Base-by-base conservation (phyloP, 768 basidiomycete species). In the Crepidotus variabilis region DNA sequence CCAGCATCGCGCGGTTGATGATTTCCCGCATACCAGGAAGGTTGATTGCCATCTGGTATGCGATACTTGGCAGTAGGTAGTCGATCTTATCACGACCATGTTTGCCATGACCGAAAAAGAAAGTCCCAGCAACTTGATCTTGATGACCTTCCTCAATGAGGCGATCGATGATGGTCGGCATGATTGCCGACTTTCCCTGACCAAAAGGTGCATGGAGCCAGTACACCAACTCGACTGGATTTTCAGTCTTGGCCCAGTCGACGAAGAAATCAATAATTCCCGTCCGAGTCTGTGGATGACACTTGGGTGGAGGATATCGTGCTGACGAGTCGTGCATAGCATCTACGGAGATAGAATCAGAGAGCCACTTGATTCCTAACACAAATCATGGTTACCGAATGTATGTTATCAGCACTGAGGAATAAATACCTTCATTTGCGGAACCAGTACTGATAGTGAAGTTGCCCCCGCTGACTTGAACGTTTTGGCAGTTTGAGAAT, bases 141-240 rank as follows among this genome's bases (percentile, higher is more conserved):
- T 11, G 39, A 43, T 43, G 18, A 28, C 28, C 28, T 43, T 50
- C 14, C 52, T 53, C 7, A 13, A 20, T 6, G 46, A 55, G 60
- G 20, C 43, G 33, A 39, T 65, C 63, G 2, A 60, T 54, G 1
- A 60, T 58, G 8, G 58, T 60, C 32, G 60, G 59, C 21, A 58
- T 58, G 9, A 64, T 60, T 6, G 60, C 61, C 0, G 63, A 58
- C 53, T 64, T 64, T 0, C 63, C 63, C 0, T 58, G 39, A 2
- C 63, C 63, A n/a, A 58, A 60, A 0, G 63, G 61, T 13, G 58
- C 60, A 47, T 54, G 55, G 2, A 64, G 39, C 63, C 60, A 64
- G 35, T 61, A 32, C 36, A 23, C 36, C 1, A 33, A 51, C 51
- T 9, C 36, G 3, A 6, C 18, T 14, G 47, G 47, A 8, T 28